Conservation (phyloP, 2,329 filamentous ascomycete genomes). For the Albifimbria verrucaria region DNA sequence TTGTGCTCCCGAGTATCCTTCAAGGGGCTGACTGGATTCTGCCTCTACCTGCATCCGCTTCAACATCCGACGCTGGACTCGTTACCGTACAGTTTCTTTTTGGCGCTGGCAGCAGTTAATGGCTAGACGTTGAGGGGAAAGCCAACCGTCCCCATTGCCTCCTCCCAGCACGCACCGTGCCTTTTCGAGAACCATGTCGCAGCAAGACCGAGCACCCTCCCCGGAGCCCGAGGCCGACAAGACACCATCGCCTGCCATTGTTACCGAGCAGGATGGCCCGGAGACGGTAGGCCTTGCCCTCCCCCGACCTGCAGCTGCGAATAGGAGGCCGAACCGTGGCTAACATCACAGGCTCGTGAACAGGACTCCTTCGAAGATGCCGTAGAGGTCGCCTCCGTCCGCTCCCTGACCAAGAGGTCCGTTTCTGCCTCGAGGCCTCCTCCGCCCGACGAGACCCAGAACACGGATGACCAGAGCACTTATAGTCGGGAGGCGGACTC, state of each 20-base stretch:
- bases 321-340: not conserved
- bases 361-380: conserved; percentile 73
- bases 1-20: not conserved
- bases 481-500: conserved; percentile 6
- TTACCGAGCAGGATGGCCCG: not conserved
- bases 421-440: conserved; percentile 30
- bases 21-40: not conserved
- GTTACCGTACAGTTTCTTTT: not conserved
- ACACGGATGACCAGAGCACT: conserved; percentile 8
- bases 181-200: not conserved
- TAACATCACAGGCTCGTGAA: conserved; percentile 23
- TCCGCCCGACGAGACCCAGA: conserved; percentile 10
- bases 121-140: not conserved
- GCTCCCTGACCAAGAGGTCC: conserved; percentile 58
- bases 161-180: too few species aligned
- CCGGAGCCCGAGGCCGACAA: not conserved
- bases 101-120: not conserved
- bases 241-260: not conserved
- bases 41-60: not conserved
- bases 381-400: conserved; percentile 59
- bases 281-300: not conserved
- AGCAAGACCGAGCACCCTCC: not conserved
- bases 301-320: not conserved
- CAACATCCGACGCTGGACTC: not conserved
- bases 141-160: not conserved